Evolutionary conservation across 148 eudicot species (phyloP).

Genomic region (Heliamphora exappendiculata): DNA sequence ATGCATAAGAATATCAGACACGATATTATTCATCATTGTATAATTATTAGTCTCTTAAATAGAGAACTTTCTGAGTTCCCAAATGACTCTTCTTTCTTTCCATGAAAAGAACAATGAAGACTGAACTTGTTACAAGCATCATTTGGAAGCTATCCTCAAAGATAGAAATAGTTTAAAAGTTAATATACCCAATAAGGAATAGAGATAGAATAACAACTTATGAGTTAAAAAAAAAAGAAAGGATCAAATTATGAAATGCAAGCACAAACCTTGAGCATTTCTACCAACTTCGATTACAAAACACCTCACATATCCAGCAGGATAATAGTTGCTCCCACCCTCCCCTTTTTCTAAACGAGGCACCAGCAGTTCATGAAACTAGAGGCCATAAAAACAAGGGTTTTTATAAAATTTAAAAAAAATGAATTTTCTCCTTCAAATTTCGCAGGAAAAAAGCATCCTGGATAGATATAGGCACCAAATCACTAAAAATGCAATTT

Average conservation of each 20-base stretch:
- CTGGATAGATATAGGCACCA: background rate
- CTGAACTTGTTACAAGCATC: background rate
- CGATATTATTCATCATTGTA: background rate
- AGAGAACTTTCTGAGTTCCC: background rate
- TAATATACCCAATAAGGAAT: background rate
- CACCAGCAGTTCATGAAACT: background rate
- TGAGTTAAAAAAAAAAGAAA: background rate
- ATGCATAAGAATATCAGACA: background rate
- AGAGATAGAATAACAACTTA: background rate
- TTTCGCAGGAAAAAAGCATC: background rate
- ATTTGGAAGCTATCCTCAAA: background rate
- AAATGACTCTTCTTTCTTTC: background rate
- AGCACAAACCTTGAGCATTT: background rate
- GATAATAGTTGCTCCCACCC: background rate
- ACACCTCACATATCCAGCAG: background rate
- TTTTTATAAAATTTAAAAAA: background rate
- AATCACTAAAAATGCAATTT: background rate
- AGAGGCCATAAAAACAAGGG: background rate
- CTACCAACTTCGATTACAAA: too few relatives aligned
- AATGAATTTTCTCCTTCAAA: background rate
- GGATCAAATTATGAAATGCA: slow-evolving; percentile 1
- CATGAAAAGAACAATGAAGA: background rate
- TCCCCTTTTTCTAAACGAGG: background rate
- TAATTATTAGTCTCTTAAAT: background rate
- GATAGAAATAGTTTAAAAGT: background rate